Conservation (phyloP, 2,329 filamentous ascomycete genomes). For the Ambrosiella cleistominuta region DNA sequence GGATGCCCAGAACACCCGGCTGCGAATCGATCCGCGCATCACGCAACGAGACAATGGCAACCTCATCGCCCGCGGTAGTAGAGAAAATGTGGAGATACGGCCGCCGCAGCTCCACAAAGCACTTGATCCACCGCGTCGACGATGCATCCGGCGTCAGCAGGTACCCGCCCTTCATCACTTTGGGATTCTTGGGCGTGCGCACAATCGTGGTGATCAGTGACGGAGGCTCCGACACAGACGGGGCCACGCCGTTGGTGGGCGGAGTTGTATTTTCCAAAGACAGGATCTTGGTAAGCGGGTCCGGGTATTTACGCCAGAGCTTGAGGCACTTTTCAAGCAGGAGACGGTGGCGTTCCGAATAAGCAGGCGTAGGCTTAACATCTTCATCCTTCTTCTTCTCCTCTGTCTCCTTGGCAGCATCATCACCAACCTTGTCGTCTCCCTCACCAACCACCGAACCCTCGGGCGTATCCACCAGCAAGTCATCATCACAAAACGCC, state of each 20-base stretch:
- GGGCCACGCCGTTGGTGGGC: slow-evolving; percentile 42
- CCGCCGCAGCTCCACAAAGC: slow-evolving; percentile 78
- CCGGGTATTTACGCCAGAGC: slow-evolving; percentile 46
- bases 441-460: slow-evolving; percentile 27
- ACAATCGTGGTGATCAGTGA: slow-evolving; percentile 61
- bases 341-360: slow-evolving; percentile 24
- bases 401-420: background rate
- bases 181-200: slow-evolving; percentile 62
- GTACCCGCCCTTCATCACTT: slow-evolving; percentile 71
- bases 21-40: slow-evolving; percentile 86
- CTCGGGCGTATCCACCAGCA: slow-evolving; percentile 40
- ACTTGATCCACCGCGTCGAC: slow-evolving; percentile 70
- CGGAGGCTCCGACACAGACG: slow-evolving; percentile 33
- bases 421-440: slow-evolving; percentile 14
- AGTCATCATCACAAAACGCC: slow-evolving; percentile 29
- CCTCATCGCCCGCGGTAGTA: slow-evolving; percentile 70
- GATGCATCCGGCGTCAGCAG: slow-evolving; percentile 70
- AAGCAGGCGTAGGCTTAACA: slow-evolving; percentile 15
- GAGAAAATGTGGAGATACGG: slow-evolving; percentile 88
- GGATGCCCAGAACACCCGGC: slow-evolving; percentile 65
- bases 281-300: slow-evolving; percentile 37
- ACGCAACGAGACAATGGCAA: slow-evolving; percentile 72
- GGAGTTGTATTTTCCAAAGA: slow-evolving; percentile 48
- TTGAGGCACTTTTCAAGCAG: slow-evolving; percentile 39
- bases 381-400: slow-evolving; percentile 15